A percentile compares a stretch with the other conserved stretches of the same genome.
Conservation (phyloP, 371 early-diverging fungal species). For the Sporodiniella umbellata region DNA sequence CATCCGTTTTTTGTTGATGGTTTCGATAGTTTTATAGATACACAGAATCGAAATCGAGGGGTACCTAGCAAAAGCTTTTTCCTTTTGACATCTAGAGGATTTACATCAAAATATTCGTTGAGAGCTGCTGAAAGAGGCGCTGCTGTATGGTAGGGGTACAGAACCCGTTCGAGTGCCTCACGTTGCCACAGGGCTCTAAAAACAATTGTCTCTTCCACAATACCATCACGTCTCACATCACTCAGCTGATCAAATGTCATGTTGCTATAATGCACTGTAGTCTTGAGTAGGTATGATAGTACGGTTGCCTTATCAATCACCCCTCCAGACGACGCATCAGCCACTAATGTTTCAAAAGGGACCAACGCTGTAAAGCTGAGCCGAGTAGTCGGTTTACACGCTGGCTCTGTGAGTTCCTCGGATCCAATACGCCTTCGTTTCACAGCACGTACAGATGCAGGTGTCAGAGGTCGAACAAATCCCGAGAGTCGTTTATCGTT, state of each 20-base stretch:
- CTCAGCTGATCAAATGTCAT: conserved; percentile 50
- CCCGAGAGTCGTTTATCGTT: conserved; percentile 42
- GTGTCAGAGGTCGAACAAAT: conserved; percentile 29
- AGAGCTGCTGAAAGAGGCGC: conserved; percentile 30
- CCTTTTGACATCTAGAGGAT: conserved; percentile 24
- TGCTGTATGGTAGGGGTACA: conserved; percentile 22
- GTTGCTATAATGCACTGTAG: conserved; percentile 44
- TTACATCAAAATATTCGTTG: conserved; percentile 48
- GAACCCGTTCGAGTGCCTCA: conserved; percentile 36
- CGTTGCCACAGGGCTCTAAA: conserved; percentile 52
- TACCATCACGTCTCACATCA: conserved; percentile 38
- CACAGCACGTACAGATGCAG: conserved; percentile 21
- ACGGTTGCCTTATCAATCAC: conserved; percentile 48
- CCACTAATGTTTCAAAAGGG: conserved; percentile 36
- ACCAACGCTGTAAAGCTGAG: conserved; percentile 39
- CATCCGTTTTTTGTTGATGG: conserved; percentile 21
- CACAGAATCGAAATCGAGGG: conserved; percentile 35
- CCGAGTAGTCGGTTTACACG: conserved; percentile 5
- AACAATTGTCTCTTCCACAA: conserved; percentile 46
- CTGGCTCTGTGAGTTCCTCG: conserved; percentile 17
- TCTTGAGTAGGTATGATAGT: conserved; percentile 34
- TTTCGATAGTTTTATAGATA: conserved; percentile 20
- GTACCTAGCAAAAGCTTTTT: conserved; percentile 31
- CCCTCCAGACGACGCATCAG: conserved; percentile 41
- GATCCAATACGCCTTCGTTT: conserved; percentile 45